phyloP scores from a whole-genome alignment of 768 basidiomycete genomes.

The Amanita inopinata region DNA sequence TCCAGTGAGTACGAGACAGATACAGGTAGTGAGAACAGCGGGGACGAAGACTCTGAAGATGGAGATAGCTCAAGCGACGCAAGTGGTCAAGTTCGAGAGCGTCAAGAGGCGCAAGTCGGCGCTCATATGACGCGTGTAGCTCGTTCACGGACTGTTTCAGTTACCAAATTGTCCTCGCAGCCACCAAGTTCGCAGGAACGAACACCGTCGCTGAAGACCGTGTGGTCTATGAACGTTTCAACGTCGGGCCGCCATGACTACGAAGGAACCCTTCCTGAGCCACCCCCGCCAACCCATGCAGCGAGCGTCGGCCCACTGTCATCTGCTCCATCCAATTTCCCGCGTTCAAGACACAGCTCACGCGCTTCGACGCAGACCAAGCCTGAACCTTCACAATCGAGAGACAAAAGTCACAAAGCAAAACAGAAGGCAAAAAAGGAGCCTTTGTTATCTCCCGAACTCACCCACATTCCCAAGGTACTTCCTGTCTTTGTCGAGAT shows the following conservation, averaged over 20 bases:
- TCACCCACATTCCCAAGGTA: slow-evolving; percentile 69
- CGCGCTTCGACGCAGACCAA: not conserved
- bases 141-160: slow-evolving; percentile 12
- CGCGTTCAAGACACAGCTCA: too few species aligned
- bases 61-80: not conserved
- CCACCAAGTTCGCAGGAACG: slow-evolving; percentile 18
- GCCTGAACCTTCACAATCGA: not conserved
- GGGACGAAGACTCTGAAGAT: not conserved
- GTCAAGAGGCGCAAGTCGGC: not conserved
- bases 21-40: slow-evolving; percentile 15
- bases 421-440: slow-evolving; percentile 34
- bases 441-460: slow-evolving; percentile 60
- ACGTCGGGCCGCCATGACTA: slow-evolving; percentile 19
- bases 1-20: slow-evolving; percentile 28
- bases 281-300: slow-evolving; percentile 27
- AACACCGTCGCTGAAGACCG: slow-evolving; percentile 36
- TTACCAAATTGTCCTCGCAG: not conserved
- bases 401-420: not conserved
- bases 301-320: slow-evolving; percentile 17
- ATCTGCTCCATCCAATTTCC: too few species aligned
- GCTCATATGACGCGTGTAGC: slow-evolving; percentile 7
- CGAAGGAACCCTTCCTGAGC: slow-evolving; percentile 32
- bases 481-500: slow-evolving; percentile 89
- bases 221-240: slow-evolving; percentile 34
- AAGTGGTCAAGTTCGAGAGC: not conserved